Percentiles rank a stretch among this genome's conserved stretches.
Conservation (phyloP, 2,329 filamentous ascomycete species). For the Cadophora sp. region DNA sequence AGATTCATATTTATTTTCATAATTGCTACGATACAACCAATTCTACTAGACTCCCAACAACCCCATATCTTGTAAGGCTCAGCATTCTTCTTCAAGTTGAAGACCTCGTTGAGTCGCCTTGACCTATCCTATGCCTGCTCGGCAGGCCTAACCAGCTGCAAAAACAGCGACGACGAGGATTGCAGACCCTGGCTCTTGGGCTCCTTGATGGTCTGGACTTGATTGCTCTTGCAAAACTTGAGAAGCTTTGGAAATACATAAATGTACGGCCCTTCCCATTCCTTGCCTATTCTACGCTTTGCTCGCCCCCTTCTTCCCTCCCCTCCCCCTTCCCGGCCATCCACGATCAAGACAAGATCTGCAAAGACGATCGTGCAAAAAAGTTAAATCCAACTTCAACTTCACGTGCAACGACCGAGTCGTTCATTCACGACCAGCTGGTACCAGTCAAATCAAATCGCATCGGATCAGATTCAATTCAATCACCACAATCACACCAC, state of each 20-base stretch:
- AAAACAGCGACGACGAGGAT: constrained; percentile 4
- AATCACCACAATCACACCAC: background rate
- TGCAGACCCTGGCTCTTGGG: background rate
- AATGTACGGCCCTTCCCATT: background rate
- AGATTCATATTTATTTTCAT: background rate
- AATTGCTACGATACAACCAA: background rate
- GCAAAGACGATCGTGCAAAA: background rate
- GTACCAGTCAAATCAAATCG: background rate
- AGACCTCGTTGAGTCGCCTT: background rate
- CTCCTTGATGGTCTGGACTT: background rate
- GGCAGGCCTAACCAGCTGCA: background rate
- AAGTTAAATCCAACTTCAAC: constrained; percentile 13
- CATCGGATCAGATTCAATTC: too few relatives aligned
- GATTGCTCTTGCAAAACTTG: constrained; percentile 1
- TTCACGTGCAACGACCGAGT: background rate
- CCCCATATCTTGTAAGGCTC: background rate
- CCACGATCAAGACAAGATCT: background rate
- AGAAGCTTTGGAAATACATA: background rate
- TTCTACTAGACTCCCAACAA: background rate
- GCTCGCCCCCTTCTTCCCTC: constrained; percentile 2
- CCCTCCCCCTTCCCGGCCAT: background rate
- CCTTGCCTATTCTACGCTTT: background rate
- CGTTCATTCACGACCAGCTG: background rate
- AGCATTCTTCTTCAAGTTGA: background rate
- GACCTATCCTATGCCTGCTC: background rate